phyloP scores from a whole-genome alignment of 1,284 basidiomycete genomes.

The Caloboletus firmus region DNA sequence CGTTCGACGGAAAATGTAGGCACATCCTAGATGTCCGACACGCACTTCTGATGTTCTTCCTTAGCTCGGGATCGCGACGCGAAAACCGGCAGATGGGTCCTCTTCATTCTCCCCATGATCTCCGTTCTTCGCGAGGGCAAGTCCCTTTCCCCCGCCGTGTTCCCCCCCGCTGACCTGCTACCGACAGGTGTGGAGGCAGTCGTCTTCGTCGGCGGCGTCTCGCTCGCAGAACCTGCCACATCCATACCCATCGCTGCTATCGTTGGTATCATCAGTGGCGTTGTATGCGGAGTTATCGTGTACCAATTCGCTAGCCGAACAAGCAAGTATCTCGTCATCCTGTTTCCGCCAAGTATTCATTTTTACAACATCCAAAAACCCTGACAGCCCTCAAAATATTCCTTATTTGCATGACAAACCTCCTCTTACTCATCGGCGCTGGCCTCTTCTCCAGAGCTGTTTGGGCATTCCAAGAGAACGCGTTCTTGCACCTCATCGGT shows the following conservation, averaged over 20 bases:
- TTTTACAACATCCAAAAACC: neutral
- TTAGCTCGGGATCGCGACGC: conserved; percentile 43
- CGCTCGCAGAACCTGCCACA: conserved; percentile 75
- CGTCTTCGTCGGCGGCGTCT: conserved; percentile 90
- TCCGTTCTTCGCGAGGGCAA: conserved; percentile 88
- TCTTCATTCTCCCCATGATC: conserved; percentile 86
- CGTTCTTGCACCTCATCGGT: conserved; percentile 71
- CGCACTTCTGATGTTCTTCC: neutral
- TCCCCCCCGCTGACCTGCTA: neutral
- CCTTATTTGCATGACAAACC: conserved; percentile 85
- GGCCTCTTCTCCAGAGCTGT: conserved; percentile 81
- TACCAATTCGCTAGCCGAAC: conserved; percentile 75
- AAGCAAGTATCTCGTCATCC: conserved; percentile 44
- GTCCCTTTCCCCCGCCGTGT: neutral
- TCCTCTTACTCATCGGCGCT: conserved; percentile 88
- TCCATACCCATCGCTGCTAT: conserved; percentile 90
- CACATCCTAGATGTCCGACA: neutral
- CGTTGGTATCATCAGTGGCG: conserved; percentile 76
- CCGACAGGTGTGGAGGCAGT: conserved; percentile 80
- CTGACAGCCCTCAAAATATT: conserved; percentile 70
- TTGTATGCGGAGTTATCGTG: conserved; percentile 66
- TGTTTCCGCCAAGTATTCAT: too few relatives aligned
- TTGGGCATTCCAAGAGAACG: conserved; percentile 68
- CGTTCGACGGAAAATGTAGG: conserved; percentile 66
- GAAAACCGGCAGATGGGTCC: conserved; percentile 72